Conservation (phyloP, 208 protist genomes). For the Kentomonas sorsogonicus region DNA sequence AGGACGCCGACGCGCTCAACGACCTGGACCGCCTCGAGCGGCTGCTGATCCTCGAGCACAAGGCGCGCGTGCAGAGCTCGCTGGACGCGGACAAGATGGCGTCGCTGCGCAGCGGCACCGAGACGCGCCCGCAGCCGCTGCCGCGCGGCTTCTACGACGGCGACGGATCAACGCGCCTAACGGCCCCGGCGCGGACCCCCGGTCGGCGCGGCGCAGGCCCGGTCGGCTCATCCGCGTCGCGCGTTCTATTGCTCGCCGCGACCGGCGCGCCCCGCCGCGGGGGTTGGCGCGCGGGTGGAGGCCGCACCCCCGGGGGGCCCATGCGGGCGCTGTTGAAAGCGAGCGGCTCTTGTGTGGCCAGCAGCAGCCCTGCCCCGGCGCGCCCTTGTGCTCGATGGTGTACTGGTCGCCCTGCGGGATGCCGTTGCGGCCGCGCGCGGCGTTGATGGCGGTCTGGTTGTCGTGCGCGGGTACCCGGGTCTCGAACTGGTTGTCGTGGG, state of each 20-base stretch:
- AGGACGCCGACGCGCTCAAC: slow-evolving; percentile 42
- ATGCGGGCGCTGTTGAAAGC: no score
- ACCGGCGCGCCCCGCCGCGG: no score
- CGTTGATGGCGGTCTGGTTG: slow-evolving; percentile 81
- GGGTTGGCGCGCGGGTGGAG: no score
- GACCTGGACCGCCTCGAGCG: slow-evolving; percentile 85
- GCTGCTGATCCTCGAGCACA: slow-evolving; percentile 86
- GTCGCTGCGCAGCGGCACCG: slow-evolving; percentile 26
- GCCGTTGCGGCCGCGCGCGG: slow-evolving; percentile 53
- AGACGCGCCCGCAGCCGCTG: slow-evolving; percentile 35
- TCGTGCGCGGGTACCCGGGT: slow-evolving; percentile 68
- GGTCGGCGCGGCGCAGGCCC: no score
- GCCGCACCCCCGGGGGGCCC: no score
- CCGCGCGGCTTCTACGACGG: slow-evolving; percentile 19
- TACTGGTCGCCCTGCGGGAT: slow-evolving; percentile 1
- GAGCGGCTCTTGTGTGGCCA: no score
- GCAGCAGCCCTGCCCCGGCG: no score
- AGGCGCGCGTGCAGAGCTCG: slow-evolving; percentile 57
- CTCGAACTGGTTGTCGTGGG: slow-evolving; percentile 62
- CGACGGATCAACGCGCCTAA: neutral
- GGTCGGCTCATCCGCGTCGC: no score
- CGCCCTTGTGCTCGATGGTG: neutral
- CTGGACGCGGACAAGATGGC: slow-evolving; percentile 54
- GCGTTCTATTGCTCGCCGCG: no score
- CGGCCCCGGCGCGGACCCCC: no score